Evolutionary conservation across 2,329 filamentous ascomycete species (phyloP).

Genomic region (Massarina eburnea): DNA sequence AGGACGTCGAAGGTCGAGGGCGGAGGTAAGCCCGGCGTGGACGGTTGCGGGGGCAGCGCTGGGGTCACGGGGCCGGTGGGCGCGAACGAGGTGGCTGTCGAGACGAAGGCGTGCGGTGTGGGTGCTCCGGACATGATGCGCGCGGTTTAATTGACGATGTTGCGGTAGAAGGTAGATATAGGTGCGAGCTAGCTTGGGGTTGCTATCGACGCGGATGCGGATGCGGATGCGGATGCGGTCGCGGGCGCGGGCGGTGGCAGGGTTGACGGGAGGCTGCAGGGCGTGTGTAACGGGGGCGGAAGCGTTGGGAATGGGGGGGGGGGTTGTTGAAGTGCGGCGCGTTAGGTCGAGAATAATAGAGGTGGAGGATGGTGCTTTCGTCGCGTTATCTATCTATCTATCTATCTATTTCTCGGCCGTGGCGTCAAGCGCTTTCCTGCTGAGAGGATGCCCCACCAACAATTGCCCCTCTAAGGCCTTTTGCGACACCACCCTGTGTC

Average conservation of each 20-base stretch:
- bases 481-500: background rate
- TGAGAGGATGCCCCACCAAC: too few species aligned
- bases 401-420: too few species aligned
- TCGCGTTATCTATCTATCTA: too few species aligned
- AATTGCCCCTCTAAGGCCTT: slow-evolving; percentile 6
- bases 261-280: slow-evolving; percentile 12
- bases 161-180: too few species aligned
- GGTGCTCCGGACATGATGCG: slow-evolving; percentile 36
- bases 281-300: slow-evolving; percentile 8
- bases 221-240: background rate
- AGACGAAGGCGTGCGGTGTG: slow-evolving; percentile 36
- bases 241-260: background rate
- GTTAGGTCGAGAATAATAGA: too few species aligned
- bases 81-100: slow-evolving; percentile 33
- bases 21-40: slow-evolving; percentile 66
- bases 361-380: too few species aligned
- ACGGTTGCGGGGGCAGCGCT: slow-evolving; percentile 22
- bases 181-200: slow-evolving; percentile 18
- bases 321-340: slow-evolving; percentile 6
- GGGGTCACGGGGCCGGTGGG: slow-evolving; percentile 36
- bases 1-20: slow-evolving; percentile 85
- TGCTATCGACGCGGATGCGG: slow-evolving; percentile 6
- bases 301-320: background rate
- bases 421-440: too few species aligned
- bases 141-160: background rate